Evolutionary conservation across 768 basidiomycete genomes (phyloP).

Genomic region (Kwoniella heveanensis): DNA sequence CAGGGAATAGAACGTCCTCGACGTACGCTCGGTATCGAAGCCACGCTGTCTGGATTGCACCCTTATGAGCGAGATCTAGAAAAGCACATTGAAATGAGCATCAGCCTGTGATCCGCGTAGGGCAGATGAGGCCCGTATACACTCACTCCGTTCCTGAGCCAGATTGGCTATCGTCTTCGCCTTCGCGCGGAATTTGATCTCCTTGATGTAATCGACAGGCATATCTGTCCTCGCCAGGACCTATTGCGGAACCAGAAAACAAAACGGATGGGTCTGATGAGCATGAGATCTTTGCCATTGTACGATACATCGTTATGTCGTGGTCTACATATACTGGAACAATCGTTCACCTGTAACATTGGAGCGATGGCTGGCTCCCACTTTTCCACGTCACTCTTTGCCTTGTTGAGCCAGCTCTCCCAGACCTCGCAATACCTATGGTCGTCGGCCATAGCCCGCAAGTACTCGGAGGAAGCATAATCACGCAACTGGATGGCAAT

Average conservation of each 20-base stretch:
- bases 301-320: not conserved
- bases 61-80: conserved; percentile 13
- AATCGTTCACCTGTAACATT: conserved; percentile 28
- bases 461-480: conserved; percentile 32
- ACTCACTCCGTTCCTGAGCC: conserved; percentile 24
- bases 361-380: conserved; percentile 40
- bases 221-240: conserved; percentile 41
- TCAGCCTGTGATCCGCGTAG: not conserved
- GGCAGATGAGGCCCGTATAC: too few species aligned
- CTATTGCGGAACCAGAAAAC: conserved; percentile 18
- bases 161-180: conserved; percentile 16
- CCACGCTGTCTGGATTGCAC: conserved; percentile 24
- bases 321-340: not conserved
- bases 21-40: conserved; percentile 17
- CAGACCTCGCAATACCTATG: conserved; percentile 30
- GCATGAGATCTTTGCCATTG: not conserved
- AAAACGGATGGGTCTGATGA: not conserved
- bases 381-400: conserved; percentile 27
- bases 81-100: not conserved
- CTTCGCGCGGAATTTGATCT: conserved; percentile 26
- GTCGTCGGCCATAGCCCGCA: conserved; percentile 37
- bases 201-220: conserved; percentile 26
- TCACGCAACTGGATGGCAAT: conserved; percentile 26
- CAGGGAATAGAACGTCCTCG: conserved; percentile 12
- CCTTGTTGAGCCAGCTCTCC: conserved; percentile 26